Evolutionary conservation across 345 rosid genomes (phyloP).

Genomic region (Populus tremula): DNA sequence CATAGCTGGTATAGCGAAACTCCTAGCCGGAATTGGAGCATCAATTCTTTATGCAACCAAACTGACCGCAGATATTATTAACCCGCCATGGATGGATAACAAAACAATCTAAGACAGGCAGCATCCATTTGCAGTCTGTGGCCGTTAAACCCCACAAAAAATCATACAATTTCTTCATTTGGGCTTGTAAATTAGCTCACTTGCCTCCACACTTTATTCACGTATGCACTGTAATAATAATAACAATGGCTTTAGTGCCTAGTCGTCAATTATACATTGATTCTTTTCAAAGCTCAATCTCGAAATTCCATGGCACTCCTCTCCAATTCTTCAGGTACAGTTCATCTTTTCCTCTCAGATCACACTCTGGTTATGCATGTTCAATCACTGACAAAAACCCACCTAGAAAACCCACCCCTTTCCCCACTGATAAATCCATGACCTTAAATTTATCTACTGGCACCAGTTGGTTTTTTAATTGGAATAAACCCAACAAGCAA

Average conservation of each 20-base stretch:
- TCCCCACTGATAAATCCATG: constrained; percentile 18
- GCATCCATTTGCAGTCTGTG: background rate
- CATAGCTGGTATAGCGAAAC: background rate
- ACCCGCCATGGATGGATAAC: constrained; percentile 4
- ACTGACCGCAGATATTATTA: background rate
- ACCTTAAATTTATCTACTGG: constrained; percentile 7
- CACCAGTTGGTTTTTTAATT: constrained; percentile 49
- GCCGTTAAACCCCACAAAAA: background rate
- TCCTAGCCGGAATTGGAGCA: background rate
- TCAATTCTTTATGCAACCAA: background rate
- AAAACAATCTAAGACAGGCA: background rate
- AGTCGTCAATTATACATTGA: constrained; percentile 51
- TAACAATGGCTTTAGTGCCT: constrained; percentile 50
- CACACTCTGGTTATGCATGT: constrained; percentile 7
- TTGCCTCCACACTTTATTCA: background rate
- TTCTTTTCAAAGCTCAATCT: constrained; percentile 44
- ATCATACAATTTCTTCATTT: background rate
- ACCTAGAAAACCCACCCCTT: constrained; percentile 25
- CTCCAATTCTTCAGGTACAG: constrained; percentile 45
- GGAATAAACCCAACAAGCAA: constrained; percentile 48
- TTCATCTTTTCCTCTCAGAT: constrained; percentile 36
- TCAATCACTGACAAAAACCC: constrained; percentile 27
- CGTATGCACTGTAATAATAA: background rate
- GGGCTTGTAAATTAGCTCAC: background rate
- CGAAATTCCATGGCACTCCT: constrained; percentile 37